A percentile compares a stretch with the other conserved stretches of the same genome.
Evolutionary conservation across 306 rosid species (phyloP).

Genomic region (Coriaria nepalensis): DNA sequence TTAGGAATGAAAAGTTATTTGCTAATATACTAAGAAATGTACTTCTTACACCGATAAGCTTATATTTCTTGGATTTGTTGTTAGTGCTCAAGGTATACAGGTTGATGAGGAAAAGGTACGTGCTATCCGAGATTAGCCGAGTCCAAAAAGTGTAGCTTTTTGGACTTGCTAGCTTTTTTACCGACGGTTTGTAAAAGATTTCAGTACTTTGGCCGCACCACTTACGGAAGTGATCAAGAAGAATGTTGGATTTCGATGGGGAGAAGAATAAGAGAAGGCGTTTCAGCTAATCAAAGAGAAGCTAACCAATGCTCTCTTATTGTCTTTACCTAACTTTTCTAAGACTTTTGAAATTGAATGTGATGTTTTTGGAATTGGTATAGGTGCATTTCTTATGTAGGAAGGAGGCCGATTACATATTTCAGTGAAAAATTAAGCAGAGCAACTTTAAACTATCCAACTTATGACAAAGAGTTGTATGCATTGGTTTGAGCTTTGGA

Average conservation of each 20-base stretch:
- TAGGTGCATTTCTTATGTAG: not conserved
- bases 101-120: slow-evolving; percentile 3
- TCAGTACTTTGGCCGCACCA: not conserved
- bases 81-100: not conserved
- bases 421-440: not conserved
- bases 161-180: not conserved
- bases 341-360: not conserved
- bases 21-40: not conserved
- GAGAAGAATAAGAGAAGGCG: not conserved
- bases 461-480: not conserved
- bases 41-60: not conserved
- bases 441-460: not conserved
- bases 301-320: not conserved
- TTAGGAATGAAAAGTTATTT: slow-evolving; percentile 1
- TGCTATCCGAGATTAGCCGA: slow-evolving; percentile 3
- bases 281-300: not conserved
- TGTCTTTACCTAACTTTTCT: not conserved
- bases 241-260: not conserved
- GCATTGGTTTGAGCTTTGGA: not conserved
- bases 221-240: slow-evolving; percentile 1
- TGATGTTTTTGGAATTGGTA: not conserved
- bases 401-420: not conserved
- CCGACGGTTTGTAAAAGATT: not conserved
- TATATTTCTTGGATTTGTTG: slow-evolving; percentile 12
- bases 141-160: not conserved